Conservation (phyloP, 2,329 filamentous ascomycete genomes). For the Aschersonia sp. region DNA sequence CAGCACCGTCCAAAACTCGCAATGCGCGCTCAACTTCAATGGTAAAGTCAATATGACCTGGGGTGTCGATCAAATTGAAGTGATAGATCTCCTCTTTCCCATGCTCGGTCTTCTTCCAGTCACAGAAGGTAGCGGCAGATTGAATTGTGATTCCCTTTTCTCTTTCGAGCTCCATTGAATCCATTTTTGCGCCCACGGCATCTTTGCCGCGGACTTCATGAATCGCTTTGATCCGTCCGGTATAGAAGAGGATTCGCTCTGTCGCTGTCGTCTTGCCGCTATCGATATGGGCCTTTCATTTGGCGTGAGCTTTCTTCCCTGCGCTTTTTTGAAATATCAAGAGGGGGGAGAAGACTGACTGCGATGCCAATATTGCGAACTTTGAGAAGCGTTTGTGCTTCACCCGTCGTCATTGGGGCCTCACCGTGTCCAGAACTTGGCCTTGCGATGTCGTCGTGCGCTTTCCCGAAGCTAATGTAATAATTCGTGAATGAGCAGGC, state of each 20-base stretch:
- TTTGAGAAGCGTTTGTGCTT: constrained; percentile 62
- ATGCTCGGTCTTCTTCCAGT: constrained; percentile 81
- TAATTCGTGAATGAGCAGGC: constrained; percentile 1
- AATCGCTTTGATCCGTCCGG: constrained; percentile 88
- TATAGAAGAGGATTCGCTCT: constrained; percentile 96
- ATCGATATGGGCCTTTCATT: constrained; percentile 76
- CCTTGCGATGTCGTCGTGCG: constrained; percentile 35
- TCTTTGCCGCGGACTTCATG: constrained; percentile 95
- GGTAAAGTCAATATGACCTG: constrained; percentile 97
- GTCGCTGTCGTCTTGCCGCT: constrained; percentile 96
- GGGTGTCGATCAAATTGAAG: constrained; percentile 96
- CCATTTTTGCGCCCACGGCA: constrained; percentile 96
- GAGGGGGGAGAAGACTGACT: constrained; percentile 27
- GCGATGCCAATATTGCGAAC: constrained; percentile 98
- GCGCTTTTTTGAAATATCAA: not conserved
- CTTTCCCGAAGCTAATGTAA: constrained; percentile 29
- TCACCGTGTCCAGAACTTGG: constrained; percentile 49
- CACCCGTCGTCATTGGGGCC: constrained; percentile 66
- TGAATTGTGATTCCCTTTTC: constrained; percentile 99
- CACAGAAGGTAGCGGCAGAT: constrained; percentile 92
- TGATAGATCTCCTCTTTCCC: constrained; percentile 86
- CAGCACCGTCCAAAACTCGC: constrained; percentile 86
- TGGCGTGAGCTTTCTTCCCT: constrained; percentile 5
- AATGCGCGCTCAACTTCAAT: constrained; percentile 96
- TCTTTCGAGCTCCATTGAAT: constrained; percentile 97